These are phyloP conservation scores for Astrothelium subdiscretum DNA, from an alignment of 495 filamentous ascomycete species.

Conservation along the genomic window DNA sequence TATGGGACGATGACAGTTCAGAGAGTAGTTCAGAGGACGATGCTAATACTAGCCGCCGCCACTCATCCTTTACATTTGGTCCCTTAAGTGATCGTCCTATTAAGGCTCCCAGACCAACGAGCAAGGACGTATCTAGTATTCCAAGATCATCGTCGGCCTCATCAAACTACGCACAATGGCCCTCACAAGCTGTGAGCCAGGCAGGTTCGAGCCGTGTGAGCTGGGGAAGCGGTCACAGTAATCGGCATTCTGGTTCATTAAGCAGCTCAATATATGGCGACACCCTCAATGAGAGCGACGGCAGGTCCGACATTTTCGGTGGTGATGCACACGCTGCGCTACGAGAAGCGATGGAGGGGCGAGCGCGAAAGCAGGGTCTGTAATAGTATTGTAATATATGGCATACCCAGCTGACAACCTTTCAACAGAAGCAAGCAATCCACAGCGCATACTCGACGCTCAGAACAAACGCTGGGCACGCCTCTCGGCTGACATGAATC, in stretches of 20 bases:
- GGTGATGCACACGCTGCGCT: neutral
- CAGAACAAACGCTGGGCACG: constrained; percentile 31
- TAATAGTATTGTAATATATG: neutral
- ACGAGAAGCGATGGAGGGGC: neutral
- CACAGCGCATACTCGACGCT: constrained; percentile 21
- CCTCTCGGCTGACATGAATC: constrained; percentile 24
- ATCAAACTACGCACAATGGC: neutral
- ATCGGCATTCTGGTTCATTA: neutral
- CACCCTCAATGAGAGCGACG: neutral
- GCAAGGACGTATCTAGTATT: neutral
- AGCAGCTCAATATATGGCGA: constrained; percentile 4
- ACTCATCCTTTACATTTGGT: constrained; percentile 24
- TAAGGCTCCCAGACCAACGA: constrained; percentile 20
- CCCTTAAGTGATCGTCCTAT: constrained; percentile 13
- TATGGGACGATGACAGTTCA: constrained; percentile 25
- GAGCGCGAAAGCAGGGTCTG: neutral
- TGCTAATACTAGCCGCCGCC: constrained; percentile 16
- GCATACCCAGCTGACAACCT: neutral
- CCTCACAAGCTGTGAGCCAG: neutral
- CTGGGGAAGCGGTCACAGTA: neutral
- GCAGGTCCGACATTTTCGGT: neutral
- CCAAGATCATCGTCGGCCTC: neutral
- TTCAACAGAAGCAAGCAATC: neutral
- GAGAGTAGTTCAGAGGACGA: constrained; percentile 22
- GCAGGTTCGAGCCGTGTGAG: neutral